Evolutionary conservation across 768 basidiomycete genomes (phyloP).

Genomic region (Lentinula boryana): DNA sequence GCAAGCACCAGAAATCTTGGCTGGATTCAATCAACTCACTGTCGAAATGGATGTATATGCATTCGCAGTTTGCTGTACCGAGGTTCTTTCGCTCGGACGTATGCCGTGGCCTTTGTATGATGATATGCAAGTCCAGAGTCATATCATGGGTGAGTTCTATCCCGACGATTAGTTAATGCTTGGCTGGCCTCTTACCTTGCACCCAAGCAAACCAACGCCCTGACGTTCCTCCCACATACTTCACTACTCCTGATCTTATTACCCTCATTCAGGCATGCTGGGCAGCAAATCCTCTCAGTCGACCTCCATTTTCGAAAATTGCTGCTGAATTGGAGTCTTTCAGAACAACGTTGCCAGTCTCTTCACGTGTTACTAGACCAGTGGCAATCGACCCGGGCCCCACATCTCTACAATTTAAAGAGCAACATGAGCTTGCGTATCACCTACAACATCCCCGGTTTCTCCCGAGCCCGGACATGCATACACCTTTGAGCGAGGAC

Average conservation of each 20-base stretch:
- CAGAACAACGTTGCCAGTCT: conserved; percentile 18
- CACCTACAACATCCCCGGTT: conserved; percentile 12
- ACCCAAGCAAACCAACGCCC: conserved; percentile 46
- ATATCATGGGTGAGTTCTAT: conserved; percentile 40
- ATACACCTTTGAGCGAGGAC: conserved; percentile 18
- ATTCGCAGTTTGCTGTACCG: conserved; percentile 60
- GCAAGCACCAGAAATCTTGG: conserved; percentile 66
- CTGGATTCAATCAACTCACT: conserved; percentile 40
- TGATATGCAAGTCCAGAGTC: conserved; percentile 43
- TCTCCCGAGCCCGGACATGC: conserved; percentile 35
- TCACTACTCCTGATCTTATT: conserved; percentile 27
- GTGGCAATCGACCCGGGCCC: conserved; percentile 25
- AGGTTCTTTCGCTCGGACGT: conserved; percentile 57
- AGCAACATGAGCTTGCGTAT: conserved; percentile 16
- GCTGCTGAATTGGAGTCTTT: conserved; percentile 39
- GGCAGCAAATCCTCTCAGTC: conserved; percentile 41
- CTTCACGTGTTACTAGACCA: conserved; percentile 10
- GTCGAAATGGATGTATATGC: conserved; percentile 62
- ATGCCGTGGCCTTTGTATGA: conserved; percentile 51
- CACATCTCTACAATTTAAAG: conserved; percentile 21
- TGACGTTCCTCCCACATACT: conserved; percentile 31
- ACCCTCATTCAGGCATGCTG: conserved; percentile 52
- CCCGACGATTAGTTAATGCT: background rate
- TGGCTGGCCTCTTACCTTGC: conserved; percentile 3
- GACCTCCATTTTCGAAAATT: conserved; percentile 49